Evolutionary conservation across 768 basidiomycete species (phyloP).

Genomic region (Nidularia pulvinata): DNA sequence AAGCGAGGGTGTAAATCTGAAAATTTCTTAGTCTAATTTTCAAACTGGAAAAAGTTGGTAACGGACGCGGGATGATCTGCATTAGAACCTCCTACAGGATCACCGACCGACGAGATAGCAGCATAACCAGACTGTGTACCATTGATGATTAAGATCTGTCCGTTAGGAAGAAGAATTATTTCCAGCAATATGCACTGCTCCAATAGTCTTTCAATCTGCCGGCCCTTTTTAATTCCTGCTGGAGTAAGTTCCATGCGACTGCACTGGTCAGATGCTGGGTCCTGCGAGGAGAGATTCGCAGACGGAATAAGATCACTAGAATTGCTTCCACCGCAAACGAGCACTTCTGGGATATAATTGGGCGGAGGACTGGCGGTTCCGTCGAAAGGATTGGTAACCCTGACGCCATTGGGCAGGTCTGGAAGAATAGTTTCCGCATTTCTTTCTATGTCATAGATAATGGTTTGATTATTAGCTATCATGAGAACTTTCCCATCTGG

Average conservation of each 20-base stretch:
- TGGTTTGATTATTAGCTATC: constrained; percentile 37
- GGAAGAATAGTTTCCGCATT: constrained; percentile 37
- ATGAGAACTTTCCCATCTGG: constrained; percentile 41
- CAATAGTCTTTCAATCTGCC: constrained; percentile 44
- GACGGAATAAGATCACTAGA: constrained; percentile 24
- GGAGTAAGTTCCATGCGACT: constrained; percentile 37
- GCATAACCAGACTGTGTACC: constrained; percentile 42
- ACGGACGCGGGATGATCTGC: constrained; percentile 27
- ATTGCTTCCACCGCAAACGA: constrained; percentile 45
- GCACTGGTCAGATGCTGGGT: constrained; percentile 41
- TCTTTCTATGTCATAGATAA: constrained; percentile 35
- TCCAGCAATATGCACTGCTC: constrained; percentile 36
- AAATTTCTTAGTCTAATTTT: not conserved
- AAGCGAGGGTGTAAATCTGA: constrained; percentile 37
- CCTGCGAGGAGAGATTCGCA: constrained; percentile 32
- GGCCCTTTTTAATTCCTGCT: constrained; percentile 38
- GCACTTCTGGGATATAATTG: constrained; percentile 40
- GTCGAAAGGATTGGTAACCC: constrained; percentile 39
- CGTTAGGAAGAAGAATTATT: constrained; percentile 40
- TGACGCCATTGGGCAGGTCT: constrained; percentile 43
- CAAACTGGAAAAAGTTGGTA: not conserved
- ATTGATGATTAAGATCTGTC: constrained; percentile 40
- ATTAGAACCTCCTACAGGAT: constrained; percentile 22
- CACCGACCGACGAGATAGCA: constrained; percentile 29
- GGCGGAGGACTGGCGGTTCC: constrained; percentile 32